These are phyloP conservation scores for Solanum hybrid DNA, from an alignment of 305 asterid genomes.

Conservation along the genomic window DNA sequence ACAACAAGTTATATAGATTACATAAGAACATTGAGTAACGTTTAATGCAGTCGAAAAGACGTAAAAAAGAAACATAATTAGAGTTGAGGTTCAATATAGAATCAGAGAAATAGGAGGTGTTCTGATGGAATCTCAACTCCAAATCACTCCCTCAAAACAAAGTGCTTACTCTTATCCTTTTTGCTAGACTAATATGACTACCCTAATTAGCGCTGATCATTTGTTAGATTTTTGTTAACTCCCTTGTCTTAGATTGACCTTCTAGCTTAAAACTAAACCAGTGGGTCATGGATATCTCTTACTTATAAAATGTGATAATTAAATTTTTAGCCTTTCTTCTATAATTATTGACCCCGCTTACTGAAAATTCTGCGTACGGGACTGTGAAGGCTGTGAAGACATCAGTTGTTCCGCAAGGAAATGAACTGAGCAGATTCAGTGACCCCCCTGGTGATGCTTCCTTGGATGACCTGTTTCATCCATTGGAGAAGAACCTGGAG, in stretches of 20 bases:
- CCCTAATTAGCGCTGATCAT: neutral
- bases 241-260: neutral
- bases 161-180: neutral
- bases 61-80: neutral
- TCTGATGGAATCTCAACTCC: neutral
- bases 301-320: neutral
- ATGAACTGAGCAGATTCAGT: conserved; percentile 87
- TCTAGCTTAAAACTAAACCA: neutral
- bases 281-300: neutral
- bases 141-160: neutral
- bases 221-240: neutral
- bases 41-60: neutral
- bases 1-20: neutral
- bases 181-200: neutral
- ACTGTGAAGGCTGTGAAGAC: conserved; percentile 50
- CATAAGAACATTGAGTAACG: neutral
- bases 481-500: conserved; percentile 46
- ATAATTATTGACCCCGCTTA: neutral
- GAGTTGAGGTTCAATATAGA: neutral
- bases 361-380: neutral
- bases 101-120: neutral
- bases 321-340: neutral
- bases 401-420: conserved; percentile 38
- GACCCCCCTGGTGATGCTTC: conserved; percentile 96
- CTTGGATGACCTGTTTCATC: conserved; percentile 91